These are phyloP conservation scores for Salix udensis DNA, from an alignment of 345 rosid genomes.

Conservation along the genomic window DNA sequence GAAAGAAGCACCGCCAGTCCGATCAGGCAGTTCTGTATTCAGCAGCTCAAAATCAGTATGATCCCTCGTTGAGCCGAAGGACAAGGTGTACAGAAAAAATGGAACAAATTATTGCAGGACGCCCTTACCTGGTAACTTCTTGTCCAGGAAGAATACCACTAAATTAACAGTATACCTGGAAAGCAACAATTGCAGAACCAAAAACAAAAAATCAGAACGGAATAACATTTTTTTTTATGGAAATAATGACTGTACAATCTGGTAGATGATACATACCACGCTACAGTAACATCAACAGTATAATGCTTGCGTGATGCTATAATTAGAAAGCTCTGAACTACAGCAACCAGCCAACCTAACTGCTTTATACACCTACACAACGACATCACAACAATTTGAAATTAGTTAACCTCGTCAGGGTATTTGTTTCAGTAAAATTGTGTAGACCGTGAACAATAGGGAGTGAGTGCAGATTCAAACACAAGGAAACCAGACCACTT, in stretches of 20 bases:
- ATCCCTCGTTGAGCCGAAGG: background rate
- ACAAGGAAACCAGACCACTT: background rate
- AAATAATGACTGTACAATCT: background rate
- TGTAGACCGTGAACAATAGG: background rate
- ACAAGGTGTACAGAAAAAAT: background rate
- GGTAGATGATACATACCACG: slow-evolving; percentile 51
- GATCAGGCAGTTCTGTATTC: slow-evolving; percentile 77
- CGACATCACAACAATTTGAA: background rate
- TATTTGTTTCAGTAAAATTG: background rate
- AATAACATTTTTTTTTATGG: background rate
- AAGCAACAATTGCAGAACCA: slow-evolving; percentile 4
- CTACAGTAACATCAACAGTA: slow-evolving; percentile 91
- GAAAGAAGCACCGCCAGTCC: slow-evolving; percentile 49
- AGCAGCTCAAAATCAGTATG: slow-evolving; percentile 19
- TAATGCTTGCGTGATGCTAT: slow-evolving; percentile 98
- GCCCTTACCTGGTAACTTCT: slow-evolving; percentile 88
- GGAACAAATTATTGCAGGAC: background rate
- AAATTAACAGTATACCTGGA: slow-evolving; percentile 91
- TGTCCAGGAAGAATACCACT: slow-evolving; percentile 90
- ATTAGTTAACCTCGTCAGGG: background rate
- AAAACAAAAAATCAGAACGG: slow-evolving; percentile 8
- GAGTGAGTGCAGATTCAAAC: background rate
- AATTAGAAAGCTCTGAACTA: slow-evolving; percentile 85
- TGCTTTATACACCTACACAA: slow-evolving; percentile 76
- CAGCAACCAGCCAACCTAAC: slow-evolving; percentile 71